These are phyloP conservation scores for Serendipita sp. DNA, from an alignment of 768 basidiomycete genomes.

Conservation along the genomic window DNA sequence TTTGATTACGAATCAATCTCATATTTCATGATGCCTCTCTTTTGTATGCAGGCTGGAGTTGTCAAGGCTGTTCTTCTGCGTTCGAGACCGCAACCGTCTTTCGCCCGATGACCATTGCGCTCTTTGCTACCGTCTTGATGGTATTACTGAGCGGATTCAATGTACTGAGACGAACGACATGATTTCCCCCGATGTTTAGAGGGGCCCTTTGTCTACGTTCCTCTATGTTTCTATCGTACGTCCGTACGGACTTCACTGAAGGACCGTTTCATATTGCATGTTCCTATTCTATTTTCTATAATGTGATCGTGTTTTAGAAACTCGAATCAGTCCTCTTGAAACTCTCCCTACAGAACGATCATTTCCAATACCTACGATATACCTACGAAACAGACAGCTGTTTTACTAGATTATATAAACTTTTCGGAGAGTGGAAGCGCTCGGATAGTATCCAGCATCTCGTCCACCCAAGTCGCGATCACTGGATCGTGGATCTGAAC, in stretches of 20 bases:
- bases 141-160: conserved; percentile 52
- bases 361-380: no score
- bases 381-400: no score
- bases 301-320: no score
- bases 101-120: conserved; percentile 14
- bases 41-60: conserved; percentile 21
- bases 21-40: no score
- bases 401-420: neutral
- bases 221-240: no score
- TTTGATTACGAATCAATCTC: neutral
- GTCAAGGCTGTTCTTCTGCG: conserved; percentile 23
- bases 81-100: conserved; percentile 14
- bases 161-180: conserved; percentile 26
- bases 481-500: neutral
- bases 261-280: no score
- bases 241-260: no score
- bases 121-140: conserved; percentile 41
- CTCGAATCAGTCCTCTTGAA: no score
- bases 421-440: neutral
- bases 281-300: no score
- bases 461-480: neutral
- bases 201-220: no score
- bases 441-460: neutral
- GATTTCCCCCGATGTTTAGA: neutral
- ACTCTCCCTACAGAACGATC: no score